A percentile compares a stretch with the other conserved stretches of the same genome.
Conservation (phyloP, 768 basidiomycete genomes). For the Boletus tomentosulus region DNA sequence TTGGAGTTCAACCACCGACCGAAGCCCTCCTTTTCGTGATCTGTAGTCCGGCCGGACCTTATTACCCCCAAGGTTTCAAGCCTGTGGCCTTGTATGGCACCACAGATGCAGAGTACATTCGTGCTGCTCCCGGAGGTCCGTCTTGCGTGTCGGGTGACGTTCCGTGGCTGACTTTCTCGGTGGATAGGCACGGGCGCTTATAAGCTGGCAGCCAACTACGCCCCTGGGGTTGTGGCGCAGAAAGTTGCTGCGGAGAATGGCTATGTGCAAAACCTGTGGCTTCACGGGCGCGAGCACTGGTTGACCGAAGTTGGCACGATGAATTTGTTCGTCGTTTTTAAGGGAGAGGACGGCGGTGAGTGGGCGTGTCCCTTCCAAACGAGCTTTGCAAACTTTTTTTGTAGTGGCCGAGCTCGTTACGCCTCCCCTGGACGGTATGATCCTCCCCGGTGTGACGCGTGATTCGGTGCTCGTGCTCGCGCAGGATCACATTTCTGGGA, state of each 20-base stretch:
- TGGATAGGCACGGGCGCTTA: conserved; percentile 72
- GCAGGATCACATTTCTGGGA: conserved; percentile 52
- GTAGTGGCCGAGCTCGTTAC: conserved; percentile 57
- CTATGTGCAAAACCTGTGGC: conserved; percentile 88
- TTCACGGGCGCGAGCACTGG: conserved; percentile 61
- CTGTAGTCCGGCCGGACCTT: conserved; percentile 66
- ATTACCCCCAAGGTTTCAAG: conserved; percentile 85
- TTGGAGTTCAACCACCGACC: conserved; percentile 54
- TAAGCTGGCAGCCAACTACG: conserved; percentile 88
- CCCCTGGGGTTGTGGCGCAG: conserved; percentile 83
- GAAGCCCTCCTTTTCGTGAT: conserved; percentile 67
- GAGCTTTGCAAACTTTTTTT: neutral
- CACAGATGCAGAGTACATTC: conserved; percentile 60
- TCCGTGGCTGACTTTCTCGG: conserved; percentile 3
- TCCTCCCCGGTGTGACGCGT: conserved; percentile 67
- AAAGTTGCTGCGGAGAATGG: conserved; percentile 69
- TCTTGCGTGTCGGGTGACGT: neutral
- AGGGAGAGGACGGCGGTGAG: conserved; percentile 61
- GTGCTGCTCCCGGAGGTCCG: conserved; percentile 79
- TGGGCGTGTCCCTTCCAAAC: neutral
- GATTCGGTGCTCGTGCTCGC: conserved; percentile 49
- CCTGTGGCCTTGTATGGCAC: conserved; percentile 85
- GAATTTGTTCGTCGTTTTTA: conserved; percentile 86
- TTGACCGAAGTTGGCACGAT: conserved; percentile 79
- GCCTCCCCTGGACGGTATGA: conserved; percentile 61